Conservation (phyloP, 306 rosid species). For the Geum urbanum region DNA sequence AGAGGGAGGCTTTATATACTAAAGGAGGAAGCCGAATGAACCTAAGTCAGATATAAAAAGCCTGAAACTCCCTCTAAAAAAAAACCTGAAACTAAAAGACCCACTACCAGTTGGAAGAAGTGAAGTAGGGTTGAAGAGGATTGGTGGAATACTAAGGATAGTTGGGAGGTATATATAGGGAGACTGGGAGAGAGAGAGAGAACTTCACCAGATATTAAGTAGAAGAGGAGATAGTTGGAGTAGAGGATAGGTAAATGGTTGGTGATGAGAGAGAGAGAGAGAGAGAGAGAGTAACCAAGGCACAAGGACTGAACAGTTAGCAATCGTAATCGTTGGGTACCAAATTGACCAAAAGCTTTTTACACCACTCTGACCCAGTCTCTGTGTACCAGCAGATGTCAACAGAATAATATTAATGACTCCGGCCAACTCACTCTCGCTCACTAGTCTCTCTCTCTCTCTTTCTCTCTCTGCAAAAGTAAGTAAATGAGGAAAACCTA, state of each 20-base stretch:
- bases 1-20: not conserved
- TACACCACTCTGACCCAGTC: slow-evolving; percentile 37
- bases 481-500: slow-evolving; percentile 1
- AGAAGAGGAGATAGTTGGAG: not conserved
- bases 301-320: slow-evolving; percentile 42
- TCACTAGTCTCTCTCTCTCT: not conserved
- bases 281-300: slow-evolving; percentile 25
- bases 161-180: slow-evolving; percentile 32
- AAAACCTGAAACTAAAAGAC: not conserved
- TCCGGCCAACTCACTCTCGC: not conserved
- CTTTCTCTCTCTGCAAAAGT: not conserved
- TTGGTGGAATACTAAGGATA: slow-evolving; percentile 21
- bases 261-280: slow-evolving; percentile 35
- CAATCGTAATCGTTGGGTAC: slow-evolving; percentile 61
- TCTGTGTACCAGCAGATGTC: slow-evolving; percentile 39
- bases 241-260: slow-evolving; percentile 29
- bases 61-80: no score
- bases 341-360: slow-evolving; percentile 53
- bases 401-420: slow-evolving; percentile 31
- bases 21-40: not conserved
- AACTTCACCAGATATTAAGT: not conserved
- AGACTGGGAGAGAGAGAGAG: not conserved
- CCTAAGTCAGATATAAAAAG: not conserved
- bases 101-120: not conserved
- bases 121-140: slow-evolving; percentile 11